Base-by-base conservation (phyloP, 768 basidiomycete species). In the Gloeostereum incarnatum region DNA sequence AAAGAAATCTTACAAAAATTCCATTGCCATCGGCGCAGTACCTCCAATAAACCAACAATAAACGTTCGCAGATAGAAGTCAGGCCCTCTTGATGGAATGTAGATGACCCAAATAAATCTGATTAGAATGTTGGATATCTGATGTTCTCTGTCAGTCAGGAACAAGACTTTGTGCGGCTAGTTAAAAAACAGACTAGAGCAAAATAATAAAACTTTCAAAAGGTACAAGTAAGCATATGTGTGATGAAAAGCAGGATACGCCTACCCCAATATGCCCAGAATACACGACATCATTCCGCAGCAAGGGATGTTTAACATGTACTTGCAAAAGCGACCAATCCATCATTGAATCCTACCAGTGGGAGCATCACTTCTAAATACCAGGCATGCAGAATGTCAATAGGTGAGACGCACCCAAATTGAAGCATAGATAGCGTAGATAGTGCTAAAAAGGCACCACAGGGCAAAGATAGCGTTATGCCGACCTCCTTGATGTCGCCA, bases 311-410 rank as follows among this genome's bases (percentile, higher is more conserved):
- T 49, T 63, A 6, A 67, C 62, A 41, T 65, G 77, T 3, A 69
- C 65, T 40, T 74, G 68, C 30, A 90, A 62, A 31, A 98, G 53
- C 1, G 85, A 88, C 94, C 94, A 97, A 56, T 98, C 94, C 76
- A 93, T 85, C 7, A 82, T 52, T 22, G 90, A 56, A 49, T 96
- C 91, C 90, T 88, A 45, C 36, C 26, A 31, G 2, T 14, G 31
- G 9, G 5, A 6, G 24, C 11, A 13, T 20, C 18, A 16, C 35
- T 17, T 13, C 35, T 19, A 6, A 22, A 32, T n/a, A n/a, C n/a
- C n/a, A n/a, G n/a, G n/a, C n/a, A 6, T 38, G 24, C 1, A 36
- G 21, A 25, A 37, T 10, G 17, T 17, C 7, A 36, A 30, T 19
- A 13, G 25, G 30, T 30, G 37, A 20, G 41, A 48, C 76, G 37